Evolutionary conservation across 768 basidiomycete species (phyloP).

Genomic region (Tremella yokohamensis): DNA sequence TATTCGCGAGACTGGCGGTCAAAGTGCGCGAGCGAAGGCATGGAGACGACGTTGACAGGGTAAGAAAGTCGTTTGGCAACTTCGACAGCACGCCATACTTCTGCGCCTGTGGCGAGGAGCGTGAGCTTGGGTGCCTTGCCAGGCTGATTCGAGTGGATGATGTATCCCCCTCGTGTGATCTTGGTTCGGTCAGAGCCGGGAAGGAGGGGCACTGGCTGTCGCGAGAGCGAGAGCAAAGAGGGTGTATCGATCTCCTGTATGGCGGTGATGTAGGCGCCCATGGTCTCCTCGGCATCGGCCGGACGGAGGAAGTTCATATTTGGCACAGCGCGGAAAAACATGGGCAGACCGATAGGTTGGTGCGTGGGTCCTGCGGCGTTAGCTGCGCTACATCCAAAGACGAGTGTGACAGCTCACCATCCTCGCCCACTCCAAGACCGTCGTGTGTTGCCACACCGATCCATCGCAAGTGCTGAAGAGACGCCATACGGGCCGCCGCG

Average conservation of each 20-base stretch:
- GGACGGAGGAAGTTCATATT: slow-evolving; percentile 48
- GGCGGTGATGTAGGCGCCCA: slow-evolving; percentile 41
- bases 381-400: not conserved
- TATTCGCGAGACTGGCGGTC: slow-evolving; percentile 39
- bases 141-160: slow-evolving; percentile 30
- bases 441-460: slow-evolving; percentile 51
- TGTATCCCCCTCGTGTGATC: slow-evolving; percentile 40
- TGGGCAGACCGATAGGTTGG: slow-evolving; percentile 43
- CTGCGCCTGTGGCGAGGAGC: slow-evolving; percentile 44
- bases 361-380: slow-evolving; percentile 40
- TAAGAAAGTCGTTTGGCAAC: slow-evolving; percentile 33
- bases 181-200: slow-evolving; percentile 35
- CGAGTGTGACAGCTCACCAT: slow-evolving; percentile 22
- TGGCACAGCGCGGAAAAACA: slow-evolving; percentile 45
- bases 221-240: slow-evolving; percentile 35
- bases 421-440: slow-evolving; percentile 48
- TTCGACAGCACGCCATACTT: slow-evolving; percentile 43
- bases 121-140: slow-evolving; percentile 31
- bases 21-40: slow-evolving; percentile 44
- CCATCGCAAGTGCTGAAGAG: slow-evolving; percentile 44
- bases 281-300: slow-evolving; percentile 47
- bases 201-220: slow-evolving; percentile 46
- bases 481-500: slow-evolving; percentile 47
- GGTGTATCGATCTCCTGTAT: slow-evolving; percentile 34
- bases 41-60: slow-evolving; percentile 41